phyloP scores from a whole-genome alignment of 345 rosid genomes.

The Populus pruinosa region DNA sequence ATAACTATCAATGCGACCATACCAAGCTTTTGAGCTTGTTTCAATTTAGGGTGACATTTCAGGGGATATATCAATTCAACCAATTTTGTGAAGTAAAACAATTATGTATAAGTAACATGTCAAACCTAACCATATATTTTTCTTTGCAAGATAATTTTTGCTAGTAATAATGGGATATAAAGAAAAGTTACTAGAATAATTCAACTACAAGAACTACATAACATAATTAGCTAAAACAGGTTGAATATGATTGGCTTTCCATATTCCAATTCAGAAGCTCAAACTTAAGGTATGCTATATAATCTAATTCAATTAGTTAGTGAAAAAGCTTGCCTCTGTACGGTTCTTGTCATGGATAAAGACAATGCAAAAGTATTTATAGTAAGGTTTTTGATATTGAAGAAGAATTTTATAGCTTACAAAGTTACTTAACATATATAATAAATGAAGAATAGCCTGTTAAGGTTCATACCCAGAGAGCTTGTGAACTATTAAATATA shows the following conservation, averaged over 20 bases:
- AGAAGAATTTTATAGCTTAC: slow-evolving; percentile 72
- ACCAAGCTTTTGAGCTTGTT: too few relatives aligned
- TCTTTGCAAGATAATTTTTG: slow-evolving; percentile 64
- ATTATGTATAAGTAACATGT: background rate
- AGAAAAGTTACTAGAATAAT: slow-evolving; percentile 87
- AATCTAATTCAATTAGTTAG: slow-evolving; percentile 92
- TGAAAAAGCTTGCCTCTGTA: slow-evolving; percentile 75
- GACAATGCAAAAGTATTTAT: slow-evolving; percentile 91
- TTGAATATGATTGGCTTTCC: slow-evolving; percentile 41
- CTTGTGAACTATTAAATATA: slow-evolving; percentile 73
- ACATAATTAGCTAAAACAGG: slow-evolving; percentile 55
- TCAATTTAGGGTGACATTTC: background rate
- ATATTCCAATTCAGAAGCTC: slow-evolving; percentile 43
- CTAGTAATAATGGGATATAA: slow-evolving; percentile 84
- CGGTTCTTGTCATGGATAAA: slow-evolving; percentile 93
- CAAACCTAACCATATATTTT: slow-evolving; percentile 11
- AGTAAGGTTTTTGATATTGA: slow-evolving; percentile 93
- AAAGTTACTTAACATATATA: slow-evolving; percentile 63
- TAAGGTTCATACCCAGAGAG: slow-evolving; percentile 60
- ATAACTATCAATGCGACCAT: too few relatives aligned
- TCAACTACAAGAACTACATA: slow-evolving; percentile 83
- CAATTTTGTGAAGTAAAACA: background rate
- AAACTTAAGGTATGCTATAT: slow-evolving; percentile 73
- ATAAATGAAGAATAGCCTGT: slow-evolving; percentile 54
- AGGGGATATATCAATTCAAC: background rate